Percentiles rank a stretch among this genome's conserved stretches.
These are phyloP conservation scores for Gastrolobium bilobum DNA, from an alignment of 306 rosid species.

Conservation along the genomic window DNA sequence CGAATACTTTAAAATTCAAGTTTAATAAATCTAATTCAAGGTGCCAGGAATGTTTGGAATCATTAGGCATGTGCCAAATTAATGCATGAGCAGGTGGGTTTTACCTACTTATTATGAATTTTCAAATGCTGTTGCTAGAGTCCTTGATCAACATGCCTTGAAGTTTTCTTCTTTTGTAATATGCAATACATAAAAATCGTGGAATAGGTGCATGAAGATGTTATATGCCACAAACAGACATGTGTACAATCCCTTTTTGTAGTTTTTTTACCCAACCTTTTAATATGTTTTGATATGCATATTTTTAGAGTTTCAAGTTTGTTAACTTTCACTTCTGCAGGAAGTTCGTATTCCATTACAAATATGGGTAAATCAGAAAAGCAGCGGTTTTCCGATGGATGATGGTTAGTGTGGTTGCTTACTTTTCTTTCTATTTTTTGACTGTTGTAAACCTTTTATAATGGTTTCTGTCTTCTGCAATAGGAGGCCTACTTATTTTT, in stretches of 20 bases:
- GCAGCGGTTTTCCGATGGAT: conserved; percentile 70
- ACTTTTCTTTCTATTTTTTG: conserved; percentile 41
- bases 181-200: background rate
- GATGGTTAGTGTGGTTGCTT: conserved; percentile 73
- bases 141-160: background rate
- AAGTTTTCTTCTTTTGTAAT: background rate
- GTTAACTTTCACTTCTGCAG: conserved; percentile 59
- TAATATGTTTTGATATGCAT: background rate
- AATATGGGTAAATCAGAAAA: conserved; percentile 92
- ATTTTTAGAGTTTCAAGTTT: conserved; percentile 38
- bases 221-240: background rate
- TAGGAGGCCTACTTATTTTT: conserved; percentile 2
- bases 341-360: conserved; percentile 93
- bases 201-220: background rate
- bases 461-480: conserved; percentile 29
- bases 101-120: background rate
- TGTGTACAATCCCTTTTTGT: background rate
- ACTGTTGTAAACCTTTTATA: background rate
- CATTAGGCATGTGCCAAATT: background rate
- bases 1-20: background rate
- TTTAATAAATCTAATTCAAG: background rate
- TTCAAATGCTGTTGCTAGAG: background rate
- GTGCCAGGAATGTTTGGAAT: background rate
- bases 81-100: conserved; percentile 18
- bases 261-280: conserved; percentile 22